phyloP scores from a whole-genome alignment of 2,329 filamentous ascomycete genomes.

The Aspergillus novofumigatus region DNA sequence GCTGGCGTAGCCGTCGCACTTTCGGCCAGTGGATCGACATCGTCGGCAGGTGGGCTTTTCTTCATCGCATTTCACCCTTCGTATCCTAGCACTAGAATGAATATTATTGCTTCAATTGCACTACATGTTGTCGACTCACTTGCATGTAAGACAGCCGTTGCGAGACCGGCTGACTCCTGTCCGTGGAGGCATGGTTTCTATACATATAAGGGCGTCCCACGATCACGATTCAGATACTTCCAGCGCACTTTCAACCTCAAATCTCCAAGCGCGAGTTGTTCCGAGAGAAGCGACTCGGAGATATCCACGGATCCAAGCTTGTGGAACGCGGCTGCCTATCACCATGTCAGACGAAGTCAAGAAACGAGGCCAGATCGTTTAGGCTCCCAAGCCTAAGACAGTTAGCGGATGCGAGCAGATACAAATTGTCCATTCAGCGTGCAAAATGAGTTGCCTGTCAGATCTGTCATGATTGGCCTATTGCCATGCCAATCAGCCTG shows the following conservation, averaged over 20 bases:
- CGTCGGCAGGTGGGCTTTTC: constrained; percentile 50
- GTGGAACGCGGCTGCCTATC: not conserved
- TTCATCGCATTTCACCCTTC: constrained; percentile 57
- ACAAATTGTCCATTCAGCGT: not conserved
- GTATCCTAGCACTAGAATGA: constrained; percentile 36
- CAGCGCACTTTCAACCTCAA: not conserved
- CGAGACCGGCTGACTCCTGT: constrained; percentile 11
- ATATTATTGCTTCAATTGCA: not conserved
- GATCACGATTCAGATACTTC: not conserved
- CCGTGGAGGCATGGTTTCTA: not conserved
- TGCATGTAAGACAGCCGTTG: constrained; percentile 51
- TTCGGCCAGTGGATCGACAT: constrained; percentile 53
- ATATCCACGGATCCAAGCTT: not conserved
- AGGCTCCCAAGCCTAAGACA: not conserved
- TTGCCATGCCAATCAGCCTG: too few species aligned
- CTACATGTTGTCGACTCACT: constrained; percentile 36
- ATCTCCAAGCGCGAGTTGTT: not conserved
- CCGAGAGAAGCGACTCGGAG: not conserved
- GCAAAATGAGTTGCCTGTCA: not conserved
- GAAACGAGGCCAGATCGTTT: not conserved
- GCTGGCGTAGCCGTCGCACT: constrained; percentile 51
- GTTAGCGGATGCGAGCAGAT: not conserved
- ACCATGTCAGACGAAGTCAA: not conserved
- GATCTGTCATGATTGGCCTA: not conserved
- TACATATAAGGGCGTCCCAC: not conserved